Evolutionary conservation across 1,284 basidiomycete genomes (phyloP).

Genomic region (Coriolopsis trogii): DNA sequence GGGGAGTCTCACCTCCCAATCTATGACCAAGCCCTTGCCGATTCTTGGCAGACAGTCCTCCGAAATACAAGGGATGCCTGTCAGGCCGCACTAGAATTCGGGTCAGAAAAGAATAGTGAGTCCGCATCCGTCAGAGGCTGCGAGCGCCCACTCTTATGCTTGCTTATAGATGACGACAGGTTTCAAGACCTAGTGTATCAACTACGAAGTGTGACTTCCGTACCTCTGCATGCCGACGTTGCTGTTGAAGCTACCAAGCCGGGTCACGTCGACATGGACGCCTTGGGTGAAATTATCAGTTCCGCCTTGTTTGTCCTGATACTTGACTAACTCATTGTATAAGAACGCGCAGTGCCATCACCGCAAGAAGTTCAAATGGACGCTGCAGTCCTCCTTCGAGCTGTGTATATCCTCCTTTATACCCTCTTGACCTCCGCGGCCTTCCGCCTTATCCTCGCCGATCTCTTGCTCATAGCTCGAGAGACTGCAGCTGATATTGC

Average conservation of each 20-base stretch:
- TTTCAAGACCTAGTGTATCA: constrained; percentile 46
- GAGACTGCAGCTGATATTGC: constrained; percentile 43
- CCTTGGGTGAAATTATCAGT: constrained; percentile 1
- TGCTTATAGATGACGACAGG: constrained; percentile 44
- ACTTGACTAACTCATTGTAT: neutral
- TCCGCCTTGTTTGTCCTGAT: neutral
- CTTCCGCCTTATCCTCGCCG: constrained; percentile 46
- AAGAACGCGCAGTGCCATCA: constrained; percentile 16
- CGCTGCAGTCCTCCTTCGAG: constrained; percentile 34
- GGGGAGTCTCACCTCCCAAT: neutral
- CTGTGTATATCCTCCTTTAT: constrained; percentile 37
- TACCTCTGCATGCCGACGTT: constrained; percentile 33
- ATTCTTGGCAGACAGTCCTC: constrained; percentile 38
- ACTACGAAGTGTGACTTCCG: constrained; percentile 1
- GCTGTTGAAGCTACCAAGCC: constrained; percentile 16
- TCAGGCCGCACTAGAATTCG: constrained; percentile 43
- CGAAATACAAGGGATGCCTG: constrained; percentile 38
- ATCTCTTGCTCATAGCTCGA: constrained; percentile 40
- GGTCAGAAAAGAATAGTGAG: constrained; percentile 54
- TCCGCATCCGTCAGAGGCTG: neutral
- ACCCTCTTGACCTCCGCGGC: constrained; percentile 46
- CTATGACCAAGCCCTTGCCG: constrained; percentile 35
- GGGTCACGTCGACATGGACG: neutral
- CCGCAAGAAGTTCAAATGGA: constrained; percentile 40
- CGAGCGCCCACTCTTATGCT: neutral